Percentiles rank a stretch among this genome's conserved stretches.
Evolutionary conservation across 306 rosid genomes (phyloP).

Genomic region (Dryas drummondii): DNA sequence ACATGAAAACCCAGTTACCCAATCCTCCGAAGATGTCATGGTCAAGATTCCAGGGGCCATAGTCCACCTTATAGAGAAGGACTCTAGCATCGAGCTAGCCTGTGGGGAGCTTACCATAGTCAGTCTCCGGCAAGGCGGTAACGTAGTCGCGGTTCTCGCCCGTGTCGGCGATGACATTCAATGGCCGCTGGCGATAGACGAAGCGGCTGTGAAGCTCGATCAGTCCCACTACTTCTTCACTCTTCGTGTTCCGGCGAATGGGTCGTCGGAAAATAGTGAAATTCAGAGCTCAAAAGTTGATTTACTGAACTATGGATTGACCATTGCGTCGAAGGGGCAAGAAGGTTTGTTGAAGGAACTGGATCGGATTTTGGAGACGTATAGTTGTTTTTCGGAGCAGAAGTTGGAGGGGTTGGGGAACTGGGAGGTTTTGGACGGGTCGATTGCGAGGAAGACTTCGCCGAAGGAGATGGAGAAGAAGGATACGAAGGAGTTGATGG

Average conservation of each 20-base stretch:
- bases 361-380: constrained; percentile 57
- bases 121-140: constrained; percentile 44
- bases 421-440: constrained; percentile 59
- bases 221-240: constrained; percentile 74
- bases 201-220: constrained; percentile 72
- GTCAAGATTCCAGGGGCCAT: constrained; percentile 58
- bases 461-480: constrained; percentile 46
- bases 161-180: constrained; percentile 60
- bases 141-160: constrained; percentile 67
- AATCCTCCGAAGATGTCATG: constrained; percentile 49
- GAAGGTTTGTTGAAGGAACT: constrained; percentile 45
- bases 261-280: constrained; percentile 7
- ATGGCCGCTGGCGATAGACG: constrained; percentile 86
- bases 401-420: constrained; percentile 38
- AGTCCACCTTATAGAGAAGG: constrained; percentile 66
- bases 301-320: constrained; percentile 66
- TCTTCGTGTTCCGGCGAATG: constrained; percentile 45
- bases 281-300: background rate
- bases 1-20: background rate
- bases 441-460: constrained; percentile 40
- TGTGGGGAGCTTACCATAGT: constrained; percentile 64
- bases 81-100: constrained; percentile 73
- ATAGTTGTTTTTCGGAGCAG: constrained; percentile 63
- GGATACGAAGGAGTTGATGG: constrained; percentile 45
- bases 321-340: constrained; percentile 60